Evolutionary conservation across 2,329 filamentous ascomycete species (phyloP), one percentile per base, ranked within the genome.

Genomic region (Stachybotrys elegans): DNA sequence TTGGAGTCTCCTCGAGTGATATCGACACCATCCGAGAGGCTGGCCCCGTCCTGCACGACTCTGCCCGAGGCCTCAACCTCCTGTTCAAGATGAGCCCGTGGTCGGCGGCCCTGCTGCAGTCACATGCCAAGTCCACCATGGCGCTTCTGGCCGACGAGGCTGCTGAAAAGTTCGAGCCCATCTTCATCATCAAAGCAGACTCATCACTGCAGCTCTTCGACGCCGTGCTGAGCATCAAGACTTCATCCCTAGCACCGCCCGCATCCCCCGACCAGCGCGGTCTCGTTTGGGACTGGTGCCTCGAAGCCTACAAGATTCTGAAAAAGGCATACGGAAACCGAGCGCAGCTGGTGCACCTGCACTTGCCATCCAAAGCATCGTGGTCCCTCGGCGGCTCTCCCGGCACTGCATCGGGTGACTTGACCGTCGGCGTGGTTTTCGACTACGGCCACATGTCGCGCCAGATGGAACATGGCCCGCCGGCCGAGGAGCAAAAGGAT

Each of bases 51-150:
- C 70, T 96, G 40, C 95, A 87, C 58, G 92, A 97, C 60, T 79
- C 81, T 0, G 71, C 72, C 20, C 78, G 86, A 49, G 79, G 82
- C 22, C 70, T 94, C 44, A 98, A 98, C 54, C 58, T 97, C 17
- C 69, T 95, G 6, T 96, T 84, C 69, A 96, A 95, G 65, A 95
- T 96, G 86, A 86, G 82, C 1, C 67, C 80, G 13, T 95, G 86
- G 84, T 93, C 91, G 8, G 94, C 91, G 52, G 69, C 70, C 20
- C 65, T 84, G 45, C 72, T 98, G 35, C 82, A 82, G 38, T 76
- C 83, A 43, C 84, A 95, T 59, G 89, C 92, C 32, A 80, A 75
- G 49, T 75, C 79, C 35, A 92, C 90, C 0, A 70, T 93, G 21
- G 76, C 79, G 17, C 83, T 90, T 57, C 75, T 97, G 8, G 85